Conservation (phyloP, 208 protist genomes). For the Trypanosoma grayi region DNA sequence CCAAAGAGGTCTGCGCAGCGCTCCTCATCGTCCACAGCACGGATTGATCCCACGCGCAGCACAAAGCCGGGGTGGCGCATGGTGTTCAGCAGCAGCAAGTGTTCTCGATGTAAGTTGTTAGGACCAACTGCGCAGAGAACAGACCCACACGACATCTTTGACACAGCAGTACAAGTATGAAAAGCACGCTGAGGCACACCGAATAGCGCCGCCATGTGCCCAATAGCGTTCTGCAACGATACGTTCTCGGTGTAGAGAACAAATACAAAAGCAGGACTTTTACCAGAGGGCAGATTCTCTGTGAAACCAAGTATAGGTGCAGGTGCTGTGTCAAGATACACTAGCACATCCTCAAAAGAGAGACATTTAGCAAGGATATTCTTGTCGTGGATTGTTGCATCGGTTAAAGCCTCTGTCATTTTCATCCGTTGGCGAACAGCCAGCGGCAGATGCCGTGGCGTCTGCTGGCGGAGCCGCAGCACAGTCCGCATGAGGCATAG, state of each 20-base stretch:
- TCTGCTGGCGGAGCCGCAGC: slow-evolving; percentile 59
- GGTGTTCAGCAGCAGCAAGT: slow-evolving; percentile 84
- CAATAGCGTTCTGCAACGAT: slow-evolving; percentile 73
- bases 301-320: slow-evolving; percentile 70
- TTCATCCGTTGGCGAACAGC: slow-evolving; percentile 19
- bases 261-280: slow-evolving; percentile 74
- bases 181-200: slow-evolving; percentile 61
- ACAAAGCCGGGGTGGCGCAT: slow-evolving; percentile 87
- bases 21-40: slow-evolving; percentile 28
- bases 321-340: slow-evolving; percentile 69
- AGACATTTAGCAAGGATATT: slow-evolving; percentile 18
- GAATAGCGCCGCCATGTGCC: slow-evolving; percentile 70
- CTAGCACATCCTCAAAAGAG: slow-evolving; percentile 45
- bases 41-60: slow-evolving; percentile 68
- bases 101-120: slow-evolving; percentile 51
- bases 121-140: slow-evolving; percentile 64
- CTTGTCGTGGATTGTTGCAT: neutral
- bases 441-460: slow-evolving; percentile 29
- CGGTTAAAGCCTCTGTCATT: neutral
- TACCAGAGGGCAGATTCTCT: slow-evolving; percentile 30
- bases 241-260: slow-evolving; percentile 81
- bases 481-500: slow-evolving; percentile 54
- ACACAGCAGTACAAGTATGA: slow-evolving; percentile 50
- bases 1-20: slow-evolving; percentile 32
- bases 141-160: slow-evolving; percentile 78